Evolutionary conservation across 306 rosid species (phyloP).

Genomic region (Styphnolobium japonicum): DNA sequence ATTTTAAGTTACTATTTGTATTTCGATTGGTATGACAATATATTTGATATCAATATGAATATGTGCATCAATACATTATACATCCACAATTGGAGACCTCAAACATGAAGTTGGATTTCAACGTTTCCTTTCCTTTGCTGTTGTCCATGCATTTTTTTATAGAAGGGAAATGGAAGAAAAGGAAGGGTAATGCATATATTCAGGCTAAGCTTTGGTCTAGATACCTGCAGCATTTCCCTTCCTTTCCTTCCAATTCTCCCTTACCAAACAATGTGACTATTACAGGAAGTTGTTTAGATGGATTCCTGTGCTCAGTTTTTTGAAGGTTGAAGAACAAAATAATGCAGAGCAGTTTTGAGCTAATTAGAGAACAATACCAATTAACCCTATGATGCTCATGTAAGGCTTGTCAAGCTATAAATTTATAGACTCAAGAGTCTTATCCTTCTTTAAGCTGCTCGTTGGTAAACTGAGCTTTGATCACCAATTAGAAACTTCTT

Average conservation of each 20-base stretch:
- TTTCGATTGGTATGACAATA: not conserved
- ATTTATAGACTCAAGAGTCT: not conserved
- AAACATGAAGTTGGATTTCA: not conserved
- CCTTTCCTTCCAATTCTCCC: not conserved
- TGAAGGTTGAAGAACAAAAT: not conserved
- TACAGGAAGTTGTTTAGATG: not conserved
- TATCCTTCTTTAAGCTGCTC: not conserved
- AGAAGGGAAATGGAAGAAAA: constrained; percentile 3
- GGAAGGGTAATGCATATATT: not conserved
- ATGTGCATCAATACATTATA: not conserved
- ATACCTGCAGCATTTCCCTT: not conserved
- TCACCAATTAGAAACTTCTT: not conserved
- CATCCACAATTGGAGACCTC: not conserved
- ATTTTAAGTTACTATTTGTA: not conserved
- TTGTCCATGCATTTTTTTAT: not conserved
- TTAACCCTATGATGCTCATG: not conserved
- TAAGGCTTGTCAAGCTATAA: not conserved
- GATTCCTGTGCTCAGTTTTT: not conserved
- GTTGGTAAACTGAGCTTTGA: not conserved
- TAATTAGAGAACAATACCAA: not conserved
- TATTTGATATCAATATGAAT: not conserved
- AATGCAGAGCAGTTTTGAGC: not conserved
- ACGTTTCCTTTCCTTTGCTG: not conserved
- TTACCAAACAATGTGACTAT: not conserved
- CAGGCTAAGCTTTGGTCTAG: not conserved